Conservation (phyloP, 129 eudicot genomes). For the Mikania micrantha region DNA sequence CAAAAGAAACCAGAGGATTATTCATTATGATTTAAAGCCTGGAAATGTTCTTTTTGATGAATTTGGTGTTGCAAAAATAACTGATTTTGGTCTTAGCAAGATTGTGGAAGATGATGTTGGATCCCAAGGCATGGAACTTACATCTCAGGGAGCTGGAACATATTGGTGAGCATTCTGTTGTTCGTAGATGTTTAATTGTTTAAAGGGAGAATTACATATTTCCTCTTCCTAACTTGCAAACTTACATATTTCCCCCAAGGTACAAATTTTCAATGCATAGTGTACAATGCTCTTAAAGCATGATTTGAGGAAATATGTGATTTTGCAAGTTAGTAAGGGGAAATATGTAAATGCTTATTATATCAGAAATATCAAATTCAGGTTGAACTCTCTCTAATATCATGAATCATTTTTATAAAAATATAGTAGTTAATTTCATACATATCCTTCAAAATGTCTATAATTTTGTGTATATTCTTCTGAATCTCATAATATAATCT, state of each 20-base stretch:
- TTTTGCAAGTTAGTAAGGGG: too few species aligned
- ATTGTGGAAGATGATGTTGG: constrained; percentile 99
- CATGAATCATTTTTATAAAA: too few species aligned
- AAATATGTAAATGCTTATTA: too few species aligned
- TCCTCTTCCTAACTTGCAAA: too few species aligned
- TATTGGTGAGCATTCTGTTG: constrained; percentile 78
- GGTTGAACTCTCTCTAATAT: too few species aligned
- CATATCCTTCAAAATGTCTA: not conserved
- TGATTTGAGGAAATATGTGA: too few species aligned
- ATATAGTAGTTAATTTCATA: not conserved
- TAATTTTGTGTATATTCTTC: not conserved
- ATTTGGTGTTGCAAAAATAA: constrained; percentile 86
- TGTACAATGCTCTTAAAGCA: too few species aligned
- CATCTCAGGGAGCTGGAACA: constrained; percentile 56
- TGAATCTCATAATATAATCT: not conserved
- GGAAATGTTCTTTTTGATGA: constrained; percentile 84
- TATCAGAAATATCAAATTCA: too few species aligned
- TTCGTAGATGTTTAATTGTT: too few species aligned
- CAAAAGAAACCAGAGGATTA: constrained; percentile 83
- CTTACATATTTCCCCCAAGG: too few species aligned
- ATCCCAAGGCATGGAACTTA: constrained; percentile 96
- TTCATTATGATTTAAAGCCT: constrained; percentile 93
- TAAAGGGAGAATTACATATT: too few species aligned
- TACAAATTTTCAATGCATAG: too few species aligned
- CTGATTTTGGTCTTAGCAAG: constrained; percentile 98